These are phyloP conservation scores for Lactarius trivialis DNA, from an alignment of 768 basidiomycete species.

Conservation along the genomic window DNA sequence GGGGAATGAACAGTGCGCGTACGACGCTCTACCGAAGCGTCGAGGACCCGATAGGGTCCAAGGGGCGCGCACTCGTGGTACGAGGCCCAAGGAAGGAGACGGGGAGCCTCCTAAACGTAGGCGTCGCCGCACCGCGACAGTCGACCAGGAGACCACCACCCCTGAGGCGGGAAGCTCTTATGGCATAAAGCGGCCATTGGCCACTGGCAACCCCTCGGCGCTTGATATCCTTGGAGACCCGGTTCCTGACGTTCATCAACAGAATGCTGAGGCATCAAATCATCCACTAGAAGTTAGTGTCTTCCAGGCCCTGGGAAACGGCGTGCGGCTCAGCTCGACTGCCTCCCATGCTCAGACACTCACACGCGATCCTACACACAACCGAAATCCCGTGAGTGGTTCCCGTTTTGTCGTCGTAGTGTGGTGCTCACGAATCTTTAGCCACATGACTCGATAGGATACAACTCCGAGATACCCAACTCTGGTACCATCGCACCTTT, in stretches of 20 bases:
- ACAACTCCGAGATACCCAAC: background rate
- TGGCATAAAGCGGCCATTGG: background rate
- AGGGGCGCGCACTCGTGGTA: constrained; percentile 66
- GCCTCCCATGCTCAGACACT: background rate
- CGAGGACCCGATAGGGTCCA: constrained; percentile 75
- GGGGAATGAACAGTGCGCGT: constrained; percentile 44
- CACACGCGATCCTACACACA: background rate
- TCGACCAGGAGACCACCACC: background rate
- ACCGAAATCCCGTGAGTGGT: background rate
- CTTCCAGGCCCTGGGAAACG: background rate
- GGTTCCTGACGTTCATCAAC: background rate
- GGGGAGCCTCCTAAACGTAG: constrained; percentile 23
- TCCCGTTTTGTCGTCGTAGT: background rate
- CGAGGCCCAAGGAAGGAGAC: constrained; percentile 36
- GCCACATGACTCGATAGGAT: background rate
- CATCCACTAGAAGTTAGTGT: background rate
- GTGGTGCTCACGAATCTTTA: background rate
- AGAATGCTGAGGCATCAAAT: background rate
- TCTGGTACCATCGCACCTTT: background rate
- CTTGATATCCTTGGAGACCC: background rate
- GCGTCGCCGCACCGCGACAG: constrained; percentile 13
- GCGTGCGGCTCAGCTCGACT: background rate
- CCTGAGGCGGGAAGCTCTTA: constrained; percentile 2
- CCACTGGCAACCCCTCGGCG: background rate
- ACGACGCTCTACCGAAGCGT: constrained; percentile 68